Base-by-base conservation (phyloP, 2,329 filamentous ascomycete genomes). In the Monilinia fructigena region DNA sequence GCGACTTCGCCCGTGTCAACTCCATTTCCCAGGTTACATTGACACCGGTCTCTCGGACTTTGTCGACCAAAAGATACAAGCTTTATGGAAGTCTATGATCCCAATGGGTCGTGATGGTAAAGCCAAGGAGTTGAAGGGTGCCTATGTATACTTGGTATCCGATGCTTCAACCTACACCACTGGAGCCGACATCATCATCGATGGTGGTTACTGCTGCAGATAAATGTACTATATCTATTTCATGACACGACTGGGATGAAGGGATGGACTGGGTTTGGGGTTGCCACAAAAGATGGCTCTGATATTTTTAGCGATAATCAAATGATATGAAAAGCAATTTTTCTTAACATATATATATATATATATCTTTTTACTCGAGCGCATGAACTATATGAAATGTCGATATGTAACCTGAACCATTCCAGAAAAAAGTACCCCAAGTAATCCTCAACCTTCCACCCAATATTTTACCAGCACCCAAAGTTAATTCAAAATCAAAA, bases 1-100 rank as follows among this genome's bases (percentile, higher is more conserved):
- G 85, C 67, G 86, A 87, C 76, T 89, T 89, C 76, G 87, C 87
- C 56, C 83, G 87, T 72, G 86, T 88, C 73, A 89, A 89, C 81
- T 83, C 81, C 76, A 86, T 89, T 77, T 88, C 86, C 87, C 87
- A 7, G 87, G 87, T 63, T 89, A 89, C 79, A 89, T 89, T 73
- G 86, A 88, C 77, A 89, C 87, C 28, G 87, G 86, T 12, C 55
- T 74, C 31, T 86, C 83, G 68, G 86, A 89, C 77, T 89, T 89
- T 73, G 85, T 89, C 45, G 81, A 82, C 66, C 76, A 86, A 79
- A 78, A 86, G 69, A 79, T 78, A 1, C 83, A 86, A 79, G 76
- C 85, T 69, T 75, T 86, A 63, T 86, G 85, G 85, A 79, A 82
- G 75, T 81, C 78, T 31, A 85, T 86, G 84, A 86, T 86, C 69